Conservation (phyloP, 805 yeast species). For the Candida coleopterorum region DNA sequence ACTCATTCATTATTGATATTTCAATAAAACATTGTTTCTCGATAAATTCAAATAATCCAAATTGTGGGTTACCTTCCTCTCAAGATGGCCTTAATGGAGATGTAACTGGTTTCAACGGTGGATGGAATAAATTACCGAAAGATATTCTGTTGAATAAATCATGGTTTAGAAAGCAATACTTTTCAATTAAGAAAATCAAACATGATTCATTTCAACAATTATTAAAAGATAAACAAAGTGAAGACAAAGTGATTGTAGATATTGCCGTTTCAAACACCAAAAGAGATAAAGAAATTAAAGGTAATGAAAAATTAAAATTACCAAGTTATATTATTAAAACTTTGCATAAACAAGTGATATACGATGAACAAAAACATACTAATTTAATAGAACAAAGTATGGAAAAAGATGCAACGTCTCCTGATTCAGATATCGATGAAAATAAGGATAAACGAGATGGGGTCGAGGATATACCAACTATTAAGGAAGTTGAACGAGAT, state of each 20-base stretch:
- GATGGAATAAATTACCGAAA: conserved; percentile 43
- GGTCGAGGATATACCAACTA: conserved; percentile 3
- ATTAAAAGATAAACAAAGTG: conserved; percentile 1
- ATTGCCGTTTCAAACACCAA: conserved; percentile 34
- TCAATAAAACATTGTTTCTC: conserved; percentile 28
- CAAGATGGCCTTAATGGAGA: conserved; percentile 23
- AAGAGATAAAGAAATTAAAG: conserved; percentile 29
- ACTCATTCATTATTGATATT: conserved; percentile 37
- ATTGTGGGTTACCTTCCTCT: conserved; percentile 24
- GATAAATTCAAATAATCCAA: conserved; percentile 14
- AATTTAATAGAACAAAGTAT: conserved; percentile 7
- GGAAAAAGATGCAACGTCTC: too few relatives aligned
- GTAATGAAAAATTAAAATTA: conserved; percentile 26
- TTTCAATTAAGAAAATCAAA: conserved; percentile 29
- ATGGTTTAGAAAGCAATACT: conserved; percentile 39
- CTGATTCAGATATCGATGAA: conserved; percentile 8
- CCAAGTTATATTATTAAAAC: conserved; percentile 28
- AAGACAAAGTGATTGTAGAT: conserved; percentile 32
- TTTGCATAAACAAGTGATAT: conserved; percentile 20
- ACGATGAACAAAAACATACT: conserved; percentile 24
- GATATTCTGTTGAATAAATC: conserved; percentile 43
- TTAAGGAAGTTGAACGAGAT: conserved; percentile 2
- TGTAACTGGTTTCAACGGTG: conserved; percentile 11
- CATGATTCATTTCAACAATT: conserved; percentile 15
- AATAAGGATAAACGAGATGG: conserved; percentile 4